Evolutionary conservation across 2,329 filamentous ascomycete species (phyloP), one percentile per base, ranked within the genome.

Genomic region (Calonectria leucothoes): DNA sequence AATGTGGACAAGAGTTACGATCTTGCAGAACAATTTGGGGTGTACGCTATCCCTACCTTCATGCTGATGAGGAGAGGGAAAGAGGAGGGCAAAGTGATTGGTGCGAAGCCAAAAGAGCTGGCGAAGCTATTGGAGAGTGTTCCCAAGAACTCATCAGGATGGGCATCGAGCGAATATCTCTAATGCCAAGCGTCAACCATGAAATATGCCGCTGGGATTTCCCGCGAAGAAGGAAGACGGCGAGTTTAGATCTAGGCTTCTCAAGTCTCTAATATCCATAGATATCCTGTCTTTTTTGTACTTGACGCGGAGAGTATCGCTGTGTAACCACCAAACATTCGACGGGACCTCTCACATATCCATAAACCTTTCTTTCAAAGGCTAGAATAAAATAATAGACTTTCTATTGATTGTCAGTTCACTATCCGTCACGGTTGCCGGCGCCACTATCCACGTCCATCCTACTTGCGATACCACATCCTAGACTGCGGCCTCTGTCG

Each of bases 381-480:
- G n/a, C 6, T 23, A 4, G 23, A 6, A 23, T 12, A 12, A 23
- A 23, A 45, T 5, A 45, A 45, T 23, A 23, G n/a, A 45, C 8
- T 11, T 45, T 20, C 2, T 1, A 45, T 45, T 45, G 8, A 45
- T 10, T 4, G n/a, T 12, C 10, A 12, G 7, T 23, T 45, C 42
- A 23, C 12, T 10, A 20, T 8, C 10, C 7, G 42, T n/a, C n/a
- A 23, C 1, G 11, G 3, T 6, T 12, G 5, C 6, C 42, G n/a
- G 12, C 17, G n/a, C 20, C 7, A 2, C n/a, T 11, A 6, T 11
- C 10, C 42, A 23, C 6, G 7, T 12, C 10, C 6, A n/a, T 55
- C 27, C 27, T 55, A 55, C 11, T 55, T 55, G 20, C 88, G 81
- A 74, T 90, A 89, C 88, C 88, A 89, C 82, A 89, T 88, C 49